Conservation (phyloP, 768 basidiomycete genomes). For the Collybiopsis luxurians region DNA sequence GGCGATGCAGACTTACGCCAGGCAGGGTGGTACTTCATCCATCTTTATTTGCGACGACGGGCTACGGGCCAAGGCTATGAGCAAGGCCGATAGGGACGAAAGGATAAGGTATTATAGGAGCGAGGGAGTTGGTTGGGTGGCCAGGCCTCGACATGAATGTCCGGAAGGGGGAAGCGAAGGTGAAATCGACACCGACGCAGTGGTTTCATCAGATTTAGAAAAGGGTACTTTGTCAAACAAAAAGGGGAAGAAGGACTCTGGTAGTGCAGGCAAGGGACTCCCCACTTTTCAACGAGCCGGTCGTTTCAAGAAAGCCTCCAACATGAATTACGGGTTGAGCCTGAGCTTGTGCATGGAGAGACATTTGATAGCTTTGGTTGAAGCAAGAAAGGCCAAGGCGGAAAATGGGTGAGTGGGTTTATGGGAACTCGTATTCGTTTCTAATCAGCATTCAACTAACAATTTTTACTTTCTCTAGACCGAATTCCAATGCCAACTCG, state of each 20-base stretch:
- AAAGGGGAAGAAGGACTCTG: background rate
- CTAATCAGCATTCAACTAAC: background rate
- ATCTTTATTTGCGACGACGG: slow-evolving; percentile 85
- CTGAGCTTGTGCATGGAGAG: slow-evolving; percentile 46
- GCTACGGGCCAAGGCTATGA: slow-evolving; percentile 42
- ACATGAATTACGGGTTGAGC: slow-evolving; percentile 78
- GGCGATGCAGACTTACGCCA: slow-evolving; percentile 84
- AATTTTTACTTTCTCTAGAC: background rate
- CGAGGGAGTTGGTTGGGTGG: slow-evolving; percentile 75
- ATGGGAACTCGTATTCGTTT: background rate
- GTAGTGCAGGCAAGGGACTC: slow-evolving; percentile 15
- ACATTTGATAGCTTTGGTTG: slow-evolving; percentile 45
- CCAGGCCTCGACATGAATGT: slow-evolving; percentile 65
- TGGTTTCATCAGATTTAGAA: background rate
- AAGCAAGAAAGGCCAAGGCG: slow-evolving; percentile 3
- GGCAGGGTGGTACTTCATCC: slow-evolving; percentile 76
- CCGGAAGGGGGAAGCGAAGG: slow-evolving; percentile 36
- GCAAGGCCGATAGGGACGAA: slow-evolving; percentile 52
- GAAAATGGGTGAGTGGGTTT: background rate
- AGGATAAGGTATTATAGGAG: slow-evolving; percentile 70
- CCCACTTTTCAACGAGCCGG: slow-evolving; percentile 60
- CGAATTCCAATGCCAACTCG: background rate
- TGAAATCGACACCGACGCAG: background rate
- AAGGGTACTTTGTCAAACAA: background rate
- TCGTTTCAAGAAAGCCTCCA: slow-evolving; percentile 91